Base-by-base conservation (phyloP, 306 rosid species). In the Neltuma alba region DNA sequence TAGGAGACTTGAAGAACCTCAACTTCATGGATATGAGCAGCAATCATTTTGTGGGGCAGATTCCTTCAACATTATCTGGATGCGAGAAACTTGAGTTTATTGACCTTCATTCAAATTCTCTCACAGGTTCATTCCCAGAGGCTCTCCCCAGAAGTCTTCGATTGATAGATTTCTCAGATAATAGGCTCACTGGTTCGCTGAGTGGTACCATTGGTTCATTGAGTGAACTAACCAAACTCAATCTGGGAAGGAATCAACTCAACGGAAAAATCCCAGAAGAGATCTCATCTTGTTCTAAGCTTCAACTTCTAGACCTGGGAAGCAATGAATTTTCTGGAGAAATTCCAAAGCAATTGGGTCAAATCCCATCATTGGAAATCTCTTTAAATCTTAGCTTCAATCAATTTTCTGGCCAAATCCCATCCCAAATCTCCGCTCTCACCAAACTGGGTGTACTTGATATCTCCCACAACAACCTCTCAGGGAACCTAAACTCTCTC, bases 401-500 rank as follows among this genome's bases (percentile, higher is more conserved):
- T 88, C 88, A 81, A 42, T 83, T 96, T 74, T 93, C 98, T 2
- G 99, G 99, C 58, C 79, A 87, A 76, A 89, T 96, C 54, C 99
- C 99, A 40, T 55, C 84, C 3, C 83, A 90, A 25, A 88, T 93
- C 76, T 89, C 99, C 31, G 74, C 82, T 47, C 94, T 96, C 8
- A 82, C 47, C 72, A 93, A 84, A 84, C 87, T 96, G 54, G 96
- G 93, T 75, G 82, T 87, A 20, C 97, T 96, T 82, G 99, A 96
- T 82, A 82, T 96, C 77, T 96, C 99, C 72, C 96, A 89, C 84
- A 96, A 96, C 92, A 84, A 83, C 65, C 94, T 96, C 84, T 85
- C 90, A 12, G 98, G 99, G 52, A 81, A 88, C 70, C 86, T 96
- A 30, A 80, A 78, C 82, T 7, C 84, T 62, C 93, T 96, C 23